Evolutionary conservation across 306 rosid species (phyloP).

Genomic region (Calophaca sinica): DNA sequence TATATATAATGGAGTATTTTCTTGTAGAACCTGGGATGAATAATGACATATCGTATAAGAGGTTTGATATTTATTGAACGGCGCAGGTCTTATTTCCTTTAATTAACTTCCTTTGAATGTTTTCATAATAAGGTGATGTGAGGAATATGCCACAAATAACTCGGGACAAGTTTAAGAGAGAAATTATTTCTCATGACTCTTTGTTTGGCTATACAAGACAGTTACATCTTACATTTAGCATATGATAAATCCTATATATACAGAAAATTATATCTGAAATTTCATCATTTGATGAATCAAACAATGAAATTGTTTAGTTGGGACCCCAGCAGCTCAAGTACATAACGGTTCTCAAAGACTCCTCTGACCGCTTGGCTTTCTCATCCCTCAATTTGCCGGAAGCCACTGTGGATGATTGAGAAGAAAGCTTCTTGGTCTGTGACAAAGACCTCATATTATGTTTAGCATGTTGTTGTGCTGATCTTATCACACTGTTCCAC

Average conservation of each 20-base stretch:
- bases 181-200: background rate
- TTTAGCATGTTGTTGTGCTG: conserved; percentile 56
- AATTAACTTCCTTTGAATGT: too few relatives aligned
- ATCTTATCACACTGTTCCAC: conserved; percentile 53
- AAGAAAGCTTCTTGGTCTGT: conserved; percentile 53
- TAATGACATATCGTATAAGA: too few relatives aligned
- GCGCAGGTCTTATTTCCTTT: too few relatives aligned
- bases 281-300: background rate
- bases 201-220: background rate
- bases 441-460: conserved; percentile 44
- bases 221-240: too few relatives aligned
- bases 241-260: background rate
- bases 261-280: background rate
- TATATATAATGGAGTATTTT: too few relatives aligned
- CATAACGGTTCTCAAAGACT: conserved; percentile 68
- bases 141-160: too few relatives aligned
- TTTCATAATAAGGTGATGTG: too few relatives aligned
- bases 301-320: conserved; percentile 1
- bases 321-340: conserved; percentile 70
- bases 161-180: background rate
- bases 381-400: conserved; percentile 50
- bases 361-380: conserved; percentile 62
- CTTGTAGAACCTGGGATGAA: too few relatives aligned
- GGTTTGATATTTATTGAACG: too few relatives aligned
- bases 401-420: conserved; percentile 46